A percentile compares a stretch with the other conserved stretches of the same genome.
Evolutionary conservation across 352 stramenopile genomes (phyloP).

Genomic region (Pythium dissotocum): DNA sequence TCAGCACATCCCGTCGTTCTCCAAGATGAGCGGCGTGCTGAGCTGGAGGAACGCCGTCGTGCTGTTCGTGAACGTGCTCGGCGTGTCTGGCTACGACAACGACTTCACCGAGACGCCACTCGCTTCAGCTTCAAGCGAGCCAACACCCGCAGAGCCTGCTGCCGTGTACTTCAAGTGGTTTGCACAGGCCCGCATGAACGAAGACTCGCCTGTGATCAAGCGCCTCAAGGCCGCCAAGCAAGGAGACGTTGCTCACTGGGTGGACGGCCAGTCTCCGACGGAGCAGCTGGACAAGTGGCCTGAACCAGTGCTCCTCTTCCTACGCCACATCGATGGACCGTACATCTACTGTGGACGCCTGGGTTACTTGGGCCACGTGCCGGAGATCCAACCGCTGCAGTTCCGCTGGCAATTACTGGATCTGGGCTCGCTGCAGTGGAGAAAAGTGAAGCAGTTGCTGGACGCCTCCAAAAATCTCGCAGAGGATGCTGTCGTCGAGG

Average conservation of each 20-base stretch:
- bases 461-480: conserved; percentile 10
- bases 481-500: conserved; percentile 8
- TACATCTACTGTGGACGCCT: conserved; percentile 73
- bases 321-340: conserved; percentile 47
- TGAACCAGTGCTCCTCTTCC: conserved; percentile 50
- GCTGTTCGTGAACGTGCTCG: conserved; percentile 56
- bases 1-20: conserved; percentile 29
- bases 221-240: conserved; percentile 32
- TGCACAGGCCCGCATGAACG: conserved; percentile 34
- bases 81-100: conserved; percentile 43
- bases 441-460: conserved; percentile 30
- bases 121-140: neutral
- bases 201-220: conserved; percentile 33
- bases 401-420: conserved; percentile 75
- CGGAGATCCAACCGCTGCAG: conserved; percentile 40
- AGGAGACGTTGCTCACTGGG: conserved; percentile 33
- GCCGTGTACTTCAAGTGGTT: conserved; percentile 66
- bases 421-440: conserved; percentile 31
- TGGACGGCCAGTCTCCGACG: conserved; percentile 27
- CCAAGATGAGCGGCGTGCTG: conserved; percentile 53
- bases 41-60: conserved; percentile 52
- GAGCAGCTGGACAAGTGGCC: neutral
- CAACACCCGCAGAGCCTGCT: neutral
- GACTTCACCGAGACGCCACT: conserved; percentile 36
- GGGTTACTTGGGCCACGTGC: conserved; percentile 46